These are phyloP conservation scores for Russula olivacea DNA, from an alignment of 768 basidiomycete genomes.

Conservation along the genomic window DNA sequence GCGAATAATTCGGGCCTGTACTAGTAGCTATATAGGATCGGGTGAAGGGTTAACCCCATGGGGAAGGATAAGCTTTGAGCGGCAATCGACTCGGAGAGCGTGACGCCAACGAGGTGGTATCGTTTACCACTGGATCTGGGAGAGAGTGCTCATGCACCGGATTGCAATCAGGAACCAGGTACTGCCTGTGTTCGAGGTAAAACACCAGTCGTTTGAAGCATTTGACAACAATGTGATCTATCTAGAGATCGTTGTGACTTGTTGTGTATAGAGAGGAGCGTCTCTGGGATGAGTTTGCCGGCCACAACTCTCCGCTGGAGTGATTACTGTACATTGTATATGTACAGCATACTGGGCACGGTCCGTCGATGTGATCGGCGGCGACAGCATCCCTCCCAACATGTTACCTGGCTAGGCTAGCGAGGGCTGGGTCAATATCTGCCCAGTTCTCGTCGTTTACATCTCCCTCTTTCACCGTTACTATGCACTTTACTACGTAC, in stretches of 20 bases:
- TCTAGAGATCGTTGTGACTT: background rate
- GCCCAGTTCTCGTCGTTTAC: too few species aligned
- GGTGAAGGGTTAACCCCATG: conserved; percentile 3
- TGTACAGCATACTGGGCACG: conserved; percentile 2
- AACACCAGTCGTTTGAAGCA: background rate
- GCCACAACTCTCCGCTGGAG: background rate
- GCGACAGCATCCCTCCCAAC: background rate
- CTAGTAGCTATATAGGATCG: conserved; percentile 12
- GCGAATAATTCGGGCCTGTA: conserved; percentile 6
- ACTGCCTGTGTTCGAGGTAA: conserved; percentile 5
- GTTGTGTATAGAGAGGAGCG: background rate
- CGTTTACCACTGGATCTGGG: background rate
- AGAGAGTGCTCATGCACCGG: background rate
- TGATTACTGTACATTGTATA: too few species aligned
- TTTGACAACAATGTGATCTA: conserved; percentile 7
- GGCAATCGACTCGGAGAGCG: conserved; percentile 1
- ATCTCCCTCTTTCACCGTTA: too few species aligned
- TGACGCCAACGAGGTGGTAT: conserved; percentile 14
- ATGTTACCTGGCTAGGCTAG: background rate
- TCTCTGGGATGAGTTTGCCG: conserved; percentile 7
- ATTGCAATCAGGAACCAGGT: conserved; percentile 5
- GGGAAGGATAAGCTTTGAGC: background rate
- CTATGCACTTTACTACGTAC: too few species aligned
- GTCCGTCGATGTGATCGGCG: background rate
- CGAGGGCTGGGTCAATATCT: too few species aligned